Conservation (phyloP, 768 basidiomycete genomes). For the Daedaleopsis nitida region DNA sequence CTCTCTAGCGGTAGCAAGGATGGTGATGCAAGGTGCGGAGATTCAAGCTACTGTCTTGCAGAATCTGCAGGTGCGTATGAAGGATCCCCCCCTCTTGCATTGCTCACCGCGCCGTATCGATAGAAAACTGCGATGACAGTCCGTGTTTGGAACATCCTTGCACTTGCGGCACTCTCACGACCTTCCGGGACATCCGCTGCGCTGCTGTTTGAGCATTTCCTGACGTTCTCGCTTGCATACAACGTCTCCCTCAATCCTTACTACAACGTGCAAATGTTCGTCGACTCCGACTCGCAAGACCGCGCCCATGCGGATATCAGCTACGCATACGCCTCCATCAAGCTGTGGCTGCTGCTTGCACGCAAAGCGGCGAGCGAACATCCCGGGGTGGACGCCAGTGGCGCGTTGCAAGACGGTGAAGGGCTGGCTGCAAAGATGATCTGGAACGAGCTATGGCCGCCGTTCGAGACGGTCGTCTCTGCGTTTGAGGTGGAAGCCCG, state of each 20-base stretch:
- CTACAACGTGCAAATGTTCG: conserved; percentile 32
- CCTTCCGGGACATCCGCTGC: conserved; percentile 39
- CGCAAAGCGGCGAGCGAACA: conserved; percentile 31
- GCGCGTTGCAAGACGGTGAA: conserved; percentile 18
- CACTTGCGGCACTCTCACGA: conserved; percentile 50
- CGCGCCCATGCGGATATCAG: conserved; percentile 61
- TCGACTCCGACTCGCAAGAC: conserved; percentile 36
- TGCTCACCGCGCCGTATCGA: background rate
- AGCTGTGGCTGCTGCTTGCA: conserved; percentile 69
- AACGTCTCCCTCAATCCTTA: conserved; percentile 45
- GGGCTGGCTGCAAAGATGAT: conserved; percentile 40
- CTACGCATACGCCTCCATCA: conserved; percentile 67
- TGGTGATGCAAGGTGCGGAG: conserved; percentile 52
- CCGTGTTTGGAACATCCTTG: conserved; percentile 67
- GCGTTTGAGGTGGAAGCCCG: conserved; percentile 52
- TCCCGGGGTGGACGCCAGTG: background rate
- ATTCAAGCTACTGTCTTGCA: conserved; percentile 45
- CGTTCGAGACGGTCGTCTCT: conserved; percentile 57
- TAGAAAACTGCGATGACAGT: conserved; percentile 33
- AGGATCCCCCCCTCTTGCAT: background rate
- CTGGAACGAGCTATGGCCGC: conserved; percentile 81
- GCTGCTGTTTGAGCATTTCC: conserved; percentile 52
- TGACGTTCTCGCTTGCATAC: conserved; percentile 51
- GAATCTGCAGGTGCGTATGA: conserved; percentile 37
- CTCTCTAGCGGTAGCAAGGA: conserved; percentile 50